These are phyloP conservation scores for Trypanosomatidae sp. DNA, from an alignment of 208 protist species.

Conservation along the genomic window DNA sequence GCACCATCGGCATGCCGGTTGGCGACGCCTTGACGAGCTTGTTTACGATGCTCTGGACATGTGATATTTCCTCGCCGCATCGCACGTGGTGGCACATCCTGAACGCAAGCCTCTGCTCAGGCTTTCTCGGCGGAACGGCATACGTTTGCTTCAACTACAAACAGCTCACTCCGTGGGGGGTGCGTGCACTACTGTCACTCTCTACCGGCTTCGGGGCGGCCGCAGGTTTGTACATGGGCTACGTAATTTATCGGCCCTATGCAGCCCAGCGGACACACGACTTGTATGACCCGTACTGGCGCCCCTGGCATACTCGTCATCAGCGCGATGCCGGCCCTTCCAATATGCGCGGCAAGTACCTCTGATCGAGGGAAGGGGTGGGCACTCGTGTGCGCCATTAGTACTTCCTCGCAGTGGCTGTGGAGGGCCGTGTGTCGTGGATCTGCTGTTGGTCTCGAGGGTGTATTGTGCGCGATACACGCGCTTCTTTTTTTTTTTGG, in stretches of 20 bases:
- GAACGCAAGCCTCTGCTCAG: constrained; percentile 33
- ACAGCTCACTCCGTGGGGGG: constrained; percentile 65
- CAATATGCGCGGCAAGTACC: constrained; percentile 72
- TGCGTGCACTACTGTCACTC: constrained; percentile 31
- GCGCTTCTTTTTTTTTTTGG: neutral
- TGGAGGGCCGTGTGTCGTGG: neutral
- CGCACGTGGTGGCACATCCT: constrained; percentile 66
- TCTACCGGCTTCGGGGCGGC: constrained; percentile 32
- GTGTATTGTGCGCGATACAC: neutral
- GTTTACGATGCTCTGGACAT: constrained; percentile 10
- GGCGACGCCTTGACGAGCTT: constrained; percentile 58
- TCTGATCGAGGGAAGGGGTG: constrained; percentile 19
- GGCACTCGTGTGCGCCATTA: neutral
- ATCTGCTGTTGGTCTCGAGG: neutral
- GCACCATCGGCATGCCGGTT: constrained; percentile 41
- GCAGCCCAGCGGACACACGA: constrained; percentile 44
- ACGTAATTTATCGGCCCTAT: constrained; percentile 65
- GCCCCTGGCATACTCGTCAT: constrained; percentile 68
- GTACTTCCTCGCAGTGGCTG: neutral
- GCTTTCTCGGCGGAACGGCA: constrained; percentile 45
- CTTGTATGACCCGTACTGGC: constrained; percentile 81
- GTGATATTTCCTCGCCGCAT: constrained; percentile 51
- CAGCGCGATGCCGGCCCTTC: constrained; percentile 42
- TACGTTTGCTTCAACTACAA: constrained; percentile 53
- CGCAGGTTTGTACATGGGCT: constrained; percentile 50